Base-by-base conservation (phyloP, 257 asterid genomes). In the Galeopsis tetrahit region DNA sequence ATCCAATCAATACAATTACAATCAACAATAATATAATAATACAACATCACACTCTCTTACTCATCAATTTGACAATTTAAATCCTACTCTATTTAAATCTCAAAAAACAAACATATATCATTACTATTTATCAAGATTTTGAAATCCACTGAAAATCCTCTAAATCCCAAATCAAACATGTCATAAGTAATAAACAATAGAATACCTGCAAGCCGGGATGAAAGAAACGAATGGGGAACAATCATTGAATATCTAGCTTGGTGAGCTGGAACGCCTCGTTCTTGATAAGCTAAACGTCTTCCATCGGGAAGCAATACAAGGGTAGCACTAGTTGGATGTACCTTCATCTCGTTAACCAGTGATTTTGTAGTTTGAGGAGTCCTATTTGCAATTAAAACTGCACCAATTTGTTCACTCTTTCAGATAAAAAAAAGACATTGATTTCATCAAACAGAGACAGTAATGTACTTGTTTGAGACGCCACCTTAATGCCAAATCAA, bases 131-230 rank as follows among this genome's bases (percentile, higher is more conserved):
- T 21, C 28, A 21, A 21, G 28, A 21, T 21, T 21, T 21, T 21
- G 28, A 21, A 21, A 21, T 21, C 28, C 28, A 21, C 28, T 21
- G 28, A 21, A 21, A 21, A 21, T 21, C 28, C 28, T 21, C 28
- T 21, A 21, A 21, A 21, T 21, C 28, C 28, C 28, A 21, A 21
- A 21, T 21, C 28, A 21, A 21, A 21, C 28, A 21, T 21, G 28
- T 21, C 28, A 21, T 21, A 7, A 5, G 21, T 28, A 1, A 10
- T 17, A 4, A 70, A 39, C 64, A 75, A 44, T 6, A 17, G 35
- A 52, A 34, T 85, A 95, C 98, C 99, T 85, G 97, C 91, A n/a
- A 95, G 83, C 4, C 98, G 87, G 63, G 99, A 95, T 44, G 97
- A 92, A 72, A 95, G 94, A 81, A 92, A 92, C 15, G 96, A 83